A percentile compares a stretch with the other conserved stretches of the same genome.
phyloP scores from a whole-genome alignment of 2,329 filamentous ascomycete species.

The Hypoxylon rubiginosum region DNA sequence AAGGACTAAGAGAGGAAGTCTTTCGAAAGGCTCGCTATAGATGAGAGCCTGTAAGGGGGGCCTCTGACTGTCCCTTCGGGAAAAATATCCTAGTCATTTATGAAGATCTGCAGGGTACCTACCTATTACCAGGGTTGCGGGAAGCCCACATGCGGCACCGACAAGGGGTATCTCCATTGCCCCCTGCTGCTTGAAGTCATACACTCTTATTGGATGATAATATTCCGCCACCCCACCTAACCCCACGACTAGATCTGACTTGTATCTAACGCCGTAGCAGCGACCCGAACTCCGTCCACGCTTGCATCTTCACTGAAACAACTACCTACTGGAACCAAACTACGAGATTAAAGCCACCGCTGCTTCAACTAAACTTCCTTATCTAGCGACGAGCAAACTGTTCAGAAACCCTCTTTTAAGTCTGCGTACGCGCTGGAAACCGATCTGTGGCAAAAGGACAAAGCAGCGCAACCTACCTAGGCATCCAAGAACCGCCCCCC shows the following conservation, averaged over 20 bases:
- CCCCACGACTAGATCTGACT: neutral
- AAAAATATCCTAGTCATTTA: neutral
- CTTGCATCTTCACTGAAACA: neutral
- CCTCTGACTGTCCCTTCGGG: no score
- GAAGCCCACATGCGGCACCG: neutral
- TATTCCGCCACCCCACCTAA: neutral
- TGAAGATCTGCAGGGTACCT: neutral
- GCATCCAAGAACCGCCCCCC: neutral
- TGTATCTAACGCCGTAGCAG: neutral
- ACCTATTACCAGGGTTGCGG: neutral
- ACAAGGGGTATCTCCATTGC: neutral
- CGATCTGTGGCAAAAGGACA: neutral
- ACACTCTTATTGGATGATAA: neutral
- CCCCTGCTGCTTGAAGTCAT: neutral
- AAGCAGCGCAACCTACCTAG: conserved; percentile 19
- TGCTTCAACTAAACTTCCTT: neutral
- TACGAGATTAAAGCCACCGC: neutral
- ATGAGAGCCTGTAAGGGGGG: no score
- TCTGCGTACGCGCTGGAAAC: neutral
- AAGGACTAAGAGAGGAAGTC: no score
- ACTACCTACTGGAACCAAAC: neutral
- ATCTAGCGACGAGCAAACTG: neutral
- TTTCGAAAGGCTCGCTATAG: no score
- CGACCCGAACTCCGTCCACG: neutral
- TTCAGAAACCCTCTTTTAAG: neutral